Percentiles rank a stretch among this genome's conserved stretches.
Evolutionary conservation across 495 filamentous ascomycete species (phyloP).

Genomic region (Cercophora sp.): DNA sequence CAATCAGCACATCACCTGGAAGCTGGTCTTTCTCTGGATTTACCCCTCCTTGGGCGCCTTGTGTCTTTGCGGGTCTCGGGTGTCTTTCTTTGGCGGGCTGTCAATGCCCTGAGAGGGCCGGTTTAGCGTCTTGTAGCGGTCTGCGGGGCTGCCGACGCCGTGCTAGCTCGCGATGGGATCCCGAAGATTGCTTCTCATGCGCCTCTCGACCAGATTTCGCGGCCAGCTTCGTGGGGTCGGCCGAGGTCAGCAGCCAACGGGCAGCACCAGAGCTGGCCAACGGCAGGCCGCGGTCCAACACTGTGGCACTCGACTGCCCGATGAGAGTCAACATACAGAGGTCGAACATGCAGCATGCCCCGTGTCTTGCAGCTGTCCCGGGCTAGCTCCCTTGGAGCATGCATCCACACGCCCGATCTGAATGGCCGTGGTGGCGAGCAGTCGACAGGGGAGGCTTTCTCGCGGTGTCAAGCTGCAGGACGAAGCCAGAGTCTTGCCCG

Average conservation of each 20-base stretch:
- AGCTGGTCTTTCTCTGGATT: conserved; percentile 5
- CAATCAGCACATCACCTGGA: conserved; percentile 20
- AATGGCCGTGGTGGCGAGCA: not conserved
- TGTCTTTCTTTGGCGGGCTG: not conserved
- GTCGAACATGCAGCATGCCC: conserved; percentile 6
- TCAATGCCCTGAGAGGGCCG: no score
- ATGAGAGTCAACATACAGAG: not conserved
- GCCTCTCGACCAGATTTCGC: no score
- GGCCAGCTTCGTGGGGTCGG: not conserved
- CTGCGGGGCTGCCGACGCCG: no score
- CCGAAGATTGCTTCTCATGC: no score
- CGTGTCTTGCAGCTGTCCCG: conserved; percentile 17
- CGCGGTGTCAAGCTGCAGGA: not conserved
- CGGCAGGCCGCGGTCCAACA: not conserved
- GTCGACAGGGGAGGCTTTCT: conserved; percentile 1
- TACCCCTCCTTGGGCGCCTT: conserved; percentile 1
- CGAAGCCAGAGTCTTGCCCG: not conserved
- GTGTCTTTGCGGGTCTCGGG: not conserved
- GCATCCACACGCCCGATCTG: not conserved
- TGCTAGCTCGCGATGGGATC: no score
- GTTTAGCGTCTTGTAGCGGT: no score
- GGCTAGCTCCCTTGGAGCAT: conserved; percentile 9
- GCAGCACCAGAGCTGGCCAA: not conserved
- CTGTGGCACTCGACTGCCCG: not conserved
- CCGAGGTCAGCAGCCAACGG: not conserved